A percentile compares a stretch with the other conserved stretches of the same genome.
These are phyloP conservation scores for Xylaria scruposa DNA, from an alignment of 495 filamentous ascomycete species.

Conservation along the genomic window DNA sequence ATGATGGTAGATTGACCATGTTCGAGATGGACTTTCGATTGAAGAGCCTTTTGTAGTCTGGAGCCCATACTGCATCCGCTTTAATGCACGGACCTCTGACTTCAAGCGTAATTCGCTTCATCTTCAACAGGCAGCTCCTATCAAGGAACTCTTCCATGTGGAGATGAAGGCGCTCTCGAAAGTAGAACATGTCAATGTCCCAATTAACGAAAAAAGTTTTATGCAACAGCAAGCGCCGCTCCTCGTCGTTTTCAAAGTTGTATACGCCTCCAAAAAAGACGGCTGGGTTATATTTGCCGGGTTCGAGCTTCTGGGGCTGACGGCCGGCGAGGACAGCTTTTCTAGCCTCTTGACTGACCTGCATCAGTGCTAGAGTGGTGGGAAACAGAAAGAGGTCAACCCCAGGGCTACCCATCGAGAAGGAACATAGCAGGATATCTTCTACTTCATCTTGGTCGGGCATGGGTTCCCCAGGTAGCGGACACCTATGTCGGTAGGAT, in stretches of 20 bases:
- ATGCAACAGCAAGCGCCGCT: background rate
- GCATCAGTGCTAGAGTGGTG: slow-evolving; percentile 5
- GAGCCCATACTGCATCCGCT: background rate
- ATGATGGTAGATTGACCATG: background rate
- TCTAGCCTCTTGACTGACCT: slow-evolving; percentile 7
- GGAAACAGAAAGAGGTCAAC: background rate
- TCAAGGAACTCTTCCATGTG: too few species aligned
- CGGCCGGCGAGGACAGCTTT: slow-evolving; percentile 8
- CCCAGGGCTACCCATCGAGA: background rate
- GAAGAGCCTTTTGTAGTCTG: background rate
- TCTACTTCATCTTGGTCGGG: too few species aligned
- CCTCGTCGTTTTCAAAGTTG: too few species aligned
- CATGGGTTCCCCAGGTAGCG: too few species aligned
- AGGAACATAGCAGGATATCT: background rate
- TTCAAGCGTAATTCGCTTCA: background rate
- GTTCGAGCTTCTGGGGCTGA: background rate
- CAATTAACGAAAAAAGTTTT: slow-evolving; percentile 5
- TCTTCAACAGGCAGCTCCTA: background rate
- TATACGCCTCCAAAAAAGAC: background rate
- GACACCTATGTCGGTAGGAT: background rate
- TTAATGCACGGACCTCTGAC: background rate
- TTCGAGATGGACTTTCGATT: background rate
- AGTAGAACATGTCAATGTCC: slow-evolving; percentile 16
- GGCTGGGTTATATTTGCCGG: background rate
- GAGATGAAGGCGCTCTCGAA: background rate